Evolutionary conservation across 2,329 filamentous ascomycete species (phyloP).

Genomic region (Aspergillus persii): DNA sequence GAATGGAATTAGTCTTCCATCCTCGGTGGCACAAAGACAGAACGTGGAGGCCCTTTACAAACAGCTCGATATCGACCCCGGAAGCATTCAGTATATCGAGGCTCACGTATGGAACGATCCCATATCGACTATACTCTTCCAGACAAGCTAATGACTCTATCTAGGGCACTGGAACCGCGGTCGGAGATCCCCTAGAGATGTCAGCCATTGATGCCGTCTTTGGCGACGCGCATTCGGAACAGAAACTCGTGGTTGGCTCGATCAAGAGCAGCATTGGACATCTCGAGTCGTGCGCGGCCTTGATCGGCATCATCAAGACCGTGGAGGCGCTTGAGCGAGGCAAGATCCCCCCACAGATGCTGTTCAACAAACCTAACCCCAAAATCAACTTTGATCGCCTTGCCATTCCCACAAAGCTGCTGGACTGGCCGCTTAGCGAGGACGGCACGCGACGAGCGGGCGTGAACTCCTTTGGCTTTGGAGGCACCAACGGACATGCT

Average conservation of each 20-base stretch:
- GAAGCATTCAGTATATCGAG: neutral
- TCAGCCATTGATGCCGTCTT: neutral
- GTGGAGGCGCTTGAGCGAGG: constrained; percentile 26
- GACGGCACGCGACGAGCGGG: constrained; percentile 10
- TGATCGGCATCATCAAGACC: constrained; percentile 27
- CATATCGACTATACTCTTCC: too few relatives aligned
- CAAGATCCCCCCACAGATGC: constrained; percentile 27
- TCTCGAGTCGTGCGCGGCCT: constrained; percentile 22
- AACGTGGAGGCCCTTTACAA: too few relatives aligned
- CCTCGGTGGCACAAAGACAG: too few relatives aligned
- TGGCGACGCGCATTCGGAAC: neutral
- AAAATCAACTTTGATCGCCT: neutral
- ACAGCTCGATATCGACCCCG: too few relatives aligned
- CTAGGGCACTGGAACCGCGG: neutral
- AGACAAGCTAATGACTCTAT: too few relatives aligned
- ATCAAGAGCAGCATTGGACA: constrained; percentile 22
- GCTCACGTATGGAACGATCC: neutral
- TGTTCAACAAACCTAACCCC: constrained; percentile 22
- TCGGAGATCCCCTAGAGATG: neutral
- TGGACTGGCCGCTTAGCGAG: neutral
- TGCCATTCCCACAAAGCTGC: neutral
- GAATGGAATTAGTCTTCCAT: too few relatives aligned
- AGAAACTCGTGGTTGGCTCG: constrained; percentile 15
- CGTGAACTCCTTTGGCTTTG: constrained; percentile 24
- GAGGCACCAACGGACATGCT: constrained; percentile 18